Evolutionary conservation across 306 rosid genomes (phyloP), one percentile per base, ranked within the genome.

Genomic region (Dryas alaskensis): DNA sequence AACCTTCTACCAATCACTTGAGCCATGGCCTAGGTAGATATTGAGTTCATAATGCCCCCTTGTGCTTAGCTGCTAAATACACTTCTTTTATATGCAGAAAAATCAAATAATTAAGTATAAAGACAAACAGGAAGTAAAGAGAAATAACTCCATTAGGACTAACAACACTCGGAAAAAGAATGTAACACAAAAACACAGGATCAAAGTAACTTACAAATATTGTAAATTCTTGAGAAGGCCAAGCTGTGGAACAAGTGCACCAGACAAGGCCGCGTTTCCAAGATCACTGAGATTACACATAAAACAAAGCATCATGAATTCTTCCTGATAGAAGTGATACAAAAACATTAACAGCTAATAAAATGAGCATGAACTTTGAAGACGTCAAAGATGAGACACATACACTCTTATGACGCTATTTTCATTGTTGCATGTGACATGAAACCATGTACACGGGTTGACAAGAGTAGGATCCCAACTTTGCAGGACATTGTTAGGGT

Each of bases 381-480:
- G 59, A 69, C 60, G 80, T 63, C 72, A 54, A 60, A 74, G 60
- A 73, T 62, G 69, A 73, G 78, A 78, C 70, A 52, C 96, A 82
- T 86, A 94, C 99, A 94, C 99, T 86, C 99, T 84, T 61, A 94
- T 92, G 76, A 94, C 99, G 67, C 98, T 94, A 71, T 94, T 94
- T 72, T 92, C 99, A 78, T 94, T 94, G 86, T 92, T 94, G 87
- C 99, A 94, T 11, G 99, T 94, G 66, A 94, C 99, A 75, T 92
- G 99, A 84, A 94, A 94, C 99, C 99, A 94, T 50, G 99, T 94
- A 67, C 99, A 94, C 0, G 99, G 99, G 81, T 94, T 94, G 69
- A 94, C 99, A 47, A 92, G 99, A 9, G 99, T 94, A 62, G 99
- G 99, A 86, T 94, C 99, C 99, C 99, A 94, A 86, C 99, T 94